These are phyloP conservation scores for Solanum verrucosum DNA, from an alignment of 257 asterid species.

Conservation along the genomic window DNA sequence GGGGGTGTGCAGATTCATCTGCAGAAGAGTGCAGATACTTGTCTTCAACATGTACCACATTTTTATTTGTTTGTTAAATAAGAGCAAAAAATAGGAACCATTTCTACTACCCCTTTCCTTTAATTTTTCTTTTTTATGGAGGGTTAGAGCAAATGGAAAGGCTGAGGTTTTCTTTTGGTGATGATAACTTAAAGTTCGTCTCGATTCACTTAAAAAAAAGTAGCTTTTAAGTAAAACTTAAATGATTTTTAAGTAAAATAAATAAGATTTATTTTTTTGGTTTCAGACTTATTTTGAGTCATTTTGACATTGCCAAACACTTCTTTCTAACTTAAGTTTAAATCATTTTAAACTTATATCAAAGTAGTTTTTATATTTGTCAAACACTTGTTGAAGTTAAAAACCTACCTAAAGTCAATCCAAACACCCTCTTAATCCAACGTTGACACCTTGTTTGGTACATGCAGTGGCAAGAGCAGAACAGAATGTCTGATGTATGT, in stretches of 20 bases:
- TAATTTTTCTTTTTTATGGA: background rate
- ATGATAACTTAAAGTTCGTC: too few relatives aligned
- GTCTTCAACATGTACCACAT: constrained; percentile 19
- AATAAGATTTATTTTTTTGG: too few relatives aligned
- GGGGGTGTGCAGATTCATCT: constrained; percentile 33
- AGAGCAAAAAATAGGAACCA: constrained; percentile 6
- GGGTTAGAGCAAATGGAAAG: background rate
- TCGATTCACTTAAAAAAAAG: too few relatives aligned
- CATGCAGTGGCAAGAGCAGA: background rate
- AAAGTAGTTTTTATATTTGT: too few relatives aligned
- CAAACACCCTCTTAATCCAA: background rate
- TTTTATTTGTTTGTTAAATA: constrained; percentile 28
- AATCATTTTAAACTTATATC: too few relatives aligned
- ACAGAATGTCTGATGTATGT: background rate
- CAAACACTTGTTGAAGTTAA: too few relatives aligned
- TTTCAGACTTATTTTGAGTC: too few relatives aligned
- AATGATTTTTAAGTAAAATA: too few relatives aligned
- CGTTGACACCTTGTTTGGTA: background rate
- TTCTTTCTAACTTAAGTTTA: too few relatives aligned
- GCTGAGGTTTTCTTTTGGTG: background rate
- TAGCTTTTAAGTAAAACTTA: background rate
- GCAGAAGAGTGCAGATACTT: constrained; percentile 69
- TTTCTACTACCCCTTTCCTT: background rate
- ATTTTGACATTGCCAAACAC: too few relatives aligned
- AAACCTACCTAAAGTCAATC: background rate